Conservation (phyloP, 1,139 yeast genomes). For the Meyerozyma sp. region DNA sequence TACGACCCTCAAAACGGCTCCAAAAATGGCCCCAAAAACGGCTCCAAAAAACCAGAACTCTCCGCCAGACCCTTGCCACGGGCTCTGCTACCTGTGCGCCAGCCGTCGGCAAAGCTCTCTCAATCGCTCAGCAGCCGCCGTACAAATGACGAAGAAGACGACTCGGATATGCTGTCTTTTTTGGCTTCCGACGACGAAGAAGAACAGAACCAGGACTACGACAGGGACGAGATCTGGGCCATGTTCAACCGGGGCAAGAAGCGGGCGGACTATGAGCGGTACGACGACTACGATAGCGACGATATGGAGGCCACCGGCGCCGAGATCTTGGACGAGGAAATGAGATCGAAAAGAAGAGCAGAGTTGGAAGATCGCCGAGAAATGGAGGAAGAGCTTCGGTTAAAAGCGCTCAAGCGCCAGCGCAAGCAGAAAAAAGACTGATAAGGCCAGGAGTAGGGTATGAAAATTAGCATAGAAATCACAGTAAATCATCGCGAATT, state of each 20-base stretch:
- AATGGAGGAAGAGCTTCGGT: conserved; percentile 48
- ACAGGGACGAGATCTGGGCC: conserved; percentile 85
- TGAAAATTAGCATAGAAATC: neutral
- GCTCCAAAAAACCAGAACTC: too few species aligned
- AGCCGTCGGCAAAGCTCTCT: conserved; percentile 12
- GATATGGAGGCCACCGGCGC: conserved; percentile 96
- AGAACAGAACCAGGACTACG: conserved; percentile 44
- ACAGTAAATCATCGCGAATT: neutral
- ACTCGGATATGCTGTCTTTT: conserved; percentile 41
- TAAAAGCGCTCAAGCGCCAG: conserved; percentile 3
- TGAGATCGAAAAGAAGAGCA: conserved; percentile 54
- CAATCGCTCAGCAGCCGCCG: neutral
- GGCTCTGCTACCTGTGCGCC: conserved; percentile 22
- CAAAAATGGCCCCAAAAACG: too few species aligned
- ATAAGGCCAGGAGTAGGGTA: too few species aligned
- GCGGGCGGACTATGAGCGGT: conserved; percentile 36
- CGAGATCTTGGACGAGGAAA: conserved; percentile 80
- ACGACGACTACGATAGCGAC: conserved; percentile 48
- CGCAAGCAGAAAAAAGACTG: conserved; percentile 20
- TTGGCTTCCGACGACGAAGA: conserved; percentile 59
- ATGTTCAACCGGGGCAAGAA: conserved; percentile 67
- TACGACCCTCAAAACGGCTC: too few species aligned
- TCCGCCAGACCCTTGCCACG: too few species aligned
- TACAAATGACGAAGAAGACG: conserved; percentile 17
- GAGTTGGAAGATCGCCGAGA: conserved; percentile 63